Base-by-base conservation (phyloP, 2,329 filamentous ascomycete genomes). In the Xylaria sp. region DNA sequence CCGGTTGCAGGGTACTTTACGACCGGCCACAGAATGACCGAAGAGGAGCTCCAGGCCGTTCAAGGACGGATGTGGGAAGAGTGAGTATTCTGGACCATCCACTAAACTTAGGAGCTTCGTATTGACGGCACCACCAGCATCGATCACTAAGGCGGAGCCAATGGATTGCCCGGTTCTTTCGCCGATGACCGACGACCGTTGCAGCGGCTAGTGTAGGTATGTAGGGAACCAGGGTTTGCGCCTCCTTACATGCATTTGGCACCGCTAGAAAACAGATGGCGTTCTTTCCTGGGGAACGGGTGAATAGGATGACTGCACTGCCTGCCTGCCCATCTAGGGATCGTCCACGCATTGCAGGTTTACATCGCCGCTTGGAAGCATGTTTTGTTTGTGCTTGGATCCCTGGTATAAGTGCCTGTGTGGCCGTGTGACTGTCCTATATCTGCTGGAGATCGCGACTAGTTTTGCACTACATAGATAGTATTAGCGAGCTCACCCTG, bases 21-120 rank as follows among this genome's bases (percentile, higher is more conserved):
- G 6, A 93, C 91, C 13, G 95, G 94, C 57, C 94, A 96, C 80
- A 87, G 93, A 73, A 93, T 96, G 88, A 96, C 92, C 1, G 89
- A 91, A 77, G 92, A 95, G 63, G 94, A 97, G 79, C 85, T 98
- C 69, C 85, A 90, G 72, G 90, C 92, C 61, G 94, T 98, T 31
- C 90, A 96, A 78, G 95, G 95, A 69, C 88, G 95, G 72, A 92
- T 93, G 73, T 97, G 95, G 94, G 94, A 97, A 81, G 94, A 90
- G 87, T 90, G 81, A 81, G 84, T 80, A 67, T 61, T 59, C 61
- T 59, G 22, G 55, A 51, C 58, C 66, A 53, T 64, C 58, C 60
- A 65, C 69, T 61, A 69, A 45, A 60, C 42, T 63, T 58, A 39
- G 61, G 44, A 58, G 36, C 63, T 61, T 71, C 60, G 65, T 69